These are phyloP conservation scores for Agrostemma githago DNA, from an alignment of 148 eudicot species.

Conservation along the genomic window DNA sequence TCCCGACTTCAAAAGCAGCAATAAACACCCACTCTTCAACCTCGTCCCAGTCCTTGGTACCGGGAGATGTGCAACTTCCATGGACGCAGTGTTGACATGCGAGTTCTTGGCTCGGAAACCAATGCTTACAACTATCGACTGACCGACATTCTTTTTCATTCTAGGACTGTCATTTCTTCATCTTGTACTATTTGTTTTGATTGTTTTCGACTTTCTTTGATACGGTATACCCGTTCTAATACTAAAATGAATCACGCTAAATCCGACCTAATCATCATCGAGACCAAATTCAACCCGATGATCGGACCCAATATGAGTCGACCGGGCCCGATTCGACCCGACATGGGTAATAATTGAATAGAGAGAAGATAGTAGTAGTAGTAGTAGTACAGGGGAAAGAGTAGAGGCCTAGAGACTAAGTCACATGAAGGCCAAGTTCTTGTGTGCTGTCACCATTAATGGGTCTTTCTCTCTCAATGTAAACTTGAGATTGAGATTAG, in stretches of 20 bases:
- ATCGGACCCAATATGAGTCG: too few relatives aligned
- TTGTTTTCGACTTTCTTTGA: too few relatives aligned
- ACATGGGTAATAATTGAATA: background rate
- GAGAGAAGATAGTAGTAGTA: background rate
- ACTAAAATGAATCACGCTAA: too few relatives aligned
- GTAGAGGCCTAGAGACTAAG: background rate
- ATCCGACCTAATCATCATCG: too few relatives aligned
- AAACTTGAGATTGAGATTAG: background rate
- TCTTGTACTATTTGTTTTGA: too few relatives aligned
- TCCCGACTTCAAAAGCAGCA: slow-evolving; percentile 19
- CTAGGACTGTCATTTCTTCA: background rate
- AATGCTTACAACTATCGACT: slow-evolving; percentile 2
- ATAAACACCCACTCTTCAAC: slow-evolving; percentile 59
- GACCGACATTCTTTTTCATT: background rate
- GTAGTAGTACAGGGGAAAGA: background rate
- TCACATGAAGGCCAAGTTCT: background rate
- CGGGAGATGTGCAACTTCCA: slow-evolving; percentile 53
- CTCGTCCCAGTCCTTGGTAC: slow-evolving; percentile 75
- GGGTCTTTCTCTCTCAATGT: background rate
- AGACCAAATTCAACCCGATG: too few relatives aligned
- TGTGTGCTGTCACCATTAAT: slow-evolving; percentile 2
- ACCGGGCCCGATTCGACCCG: background rate
- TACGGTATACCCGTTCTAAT: too few relatives aligned
- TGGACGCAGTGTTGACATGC: slow-evolving; percentile 61
- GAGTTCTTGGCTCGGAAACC: slow-evolving; percentile 66